Percentiles rank a stretch among this genome's conserved stretches.
phyloP scores from a whole-genome alignment of 495 filamentous ascomycete species.

The Penicillium malachiteum region DNA sequence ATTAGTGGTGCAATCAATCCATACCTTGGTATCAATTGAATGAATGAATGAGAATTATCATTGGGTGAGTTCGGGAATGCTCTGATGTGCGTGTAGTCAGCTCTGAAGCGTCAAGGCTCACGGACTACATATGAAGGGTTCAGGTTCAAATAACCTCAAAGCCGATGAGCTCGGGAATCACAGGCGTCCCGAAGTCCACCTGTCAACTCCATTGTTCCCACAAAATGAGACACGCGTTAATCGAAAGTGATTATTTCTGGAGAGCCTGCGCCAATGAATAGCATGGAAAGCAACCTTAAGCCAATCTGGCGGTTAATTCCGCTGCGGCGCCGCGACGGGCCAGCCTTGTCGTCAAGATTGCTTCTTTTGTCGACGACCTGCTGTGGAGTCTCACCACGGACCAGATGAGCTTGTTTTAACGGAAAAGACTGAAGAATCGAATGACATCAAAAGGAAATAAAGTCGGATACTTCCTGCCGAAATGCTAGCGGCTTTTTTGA shows the following conservation, averaged over 20 bases:
- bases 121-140: too few species aligned
- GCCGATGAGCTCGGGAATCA: too few species aligned
- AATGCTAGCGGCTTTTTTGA: not conserved
- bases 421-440: not conserved
- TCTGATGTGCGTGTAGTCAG: too few species aligned
- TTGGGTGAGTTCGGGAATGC: too few species aligned
- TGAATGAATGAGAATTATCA: too few species aligned
- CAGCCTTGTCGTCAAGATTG: conserved; percentile 1
- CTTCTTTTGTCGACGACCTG: not conserved
- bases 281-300: not conserved
- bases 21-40: too few species aligned
- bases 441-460: not conserved
- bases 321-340: not conserved
- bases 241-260: not conserved
- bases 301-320: not conserved
- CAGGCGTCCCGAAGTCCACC: too few species aligned
- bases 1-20: too few species aligned
- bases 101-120: too few species aligned
- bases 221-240: not conserved
- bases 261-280: not conserved
- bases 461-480: not conserved
- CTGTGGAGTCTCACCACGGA: not conserved
- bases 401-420: not conserved
- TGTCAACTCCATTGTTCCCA: not conserved
- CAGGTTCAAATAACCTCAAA: too few species aligned